phyloP scores from a whole-genome alignment of 2,329 filamentous ascomycete genomes.

The Botrytis hyacinthi region DNA sequence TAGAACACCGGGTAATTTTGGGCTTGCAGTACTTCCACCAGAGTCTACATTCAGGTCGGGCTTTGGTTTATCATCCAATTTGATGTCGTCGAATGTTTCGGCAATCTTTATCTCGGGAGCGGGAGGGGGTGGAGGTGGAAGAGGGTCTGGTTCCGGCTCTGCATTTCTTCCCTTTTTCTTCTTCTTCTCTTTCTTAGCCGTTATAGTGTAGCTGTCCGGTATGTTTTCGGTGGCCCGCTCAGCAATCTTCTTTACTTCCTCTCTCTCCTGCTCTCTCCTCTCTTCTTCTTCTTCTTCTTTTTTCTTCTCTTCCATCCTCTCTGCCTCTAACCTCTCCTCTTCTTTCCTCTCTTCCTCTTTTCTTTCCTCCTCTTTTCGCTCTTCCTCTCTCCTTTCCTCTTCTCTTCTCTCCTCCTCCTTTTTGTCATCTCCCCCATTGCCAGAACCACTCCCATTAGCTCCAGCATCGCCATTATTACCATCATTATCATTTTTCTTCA shows the following conservation, averaged over 20 bases:
- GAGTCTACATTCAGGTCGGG: slow-evolving; percentile 55
- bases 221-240: neutral
- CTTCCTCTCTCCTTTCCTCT: slow-evolving; percentile 48
- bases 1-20: slow-evolving; percentile 46
- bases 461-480: slow-evolving; percentile 39
- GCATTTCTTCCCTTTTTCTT: slow-evolving; percentile 45
- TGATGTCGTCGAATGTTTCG: slow-evolving; percentile 67
- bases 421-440: slow-evolving; percentile 39
- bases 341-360: slow-evolving; percentile 42
- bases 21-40: slow-evolving; percentile 39
- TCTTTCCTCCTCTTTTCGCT: slow-evolving; percentile 42
- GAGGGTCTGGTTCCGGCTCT: slow-evolving; percentile 34
- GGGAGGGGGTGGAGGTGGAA: slow-evolving; percentile 31
- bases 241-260: slow-evolving; percentile 29
- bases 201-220: slow-evolving; percentile 1
- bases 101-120: slow-evolving; percentile 40
- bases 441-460: slow-evolving; percentile 37
- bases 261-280: slow-evolving; percentile 4
- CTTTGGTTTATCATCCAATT: slow-evolving; percentile 61
- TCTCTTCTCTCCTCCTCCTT: slow-evolving; percentile 47
- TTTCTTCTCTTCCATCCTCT: slow-evolving; percentile 50
- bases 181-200: slow-evolving; percentile 45
- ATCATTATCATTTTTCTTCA: slow-evolving; percentile 45
- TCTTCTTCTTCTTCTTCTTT: slow-evolving; percentile 15
- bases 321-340: slow-evolving; percentile 49